A percentile compares a stretch with the other conserved stretches of the same genome.
These are phyloP conservation scores for Aspergillus incahuasiensis DNA, from an alignment of 495 filamentous ascomycete species.

Conservation along the genomic window DNA sequence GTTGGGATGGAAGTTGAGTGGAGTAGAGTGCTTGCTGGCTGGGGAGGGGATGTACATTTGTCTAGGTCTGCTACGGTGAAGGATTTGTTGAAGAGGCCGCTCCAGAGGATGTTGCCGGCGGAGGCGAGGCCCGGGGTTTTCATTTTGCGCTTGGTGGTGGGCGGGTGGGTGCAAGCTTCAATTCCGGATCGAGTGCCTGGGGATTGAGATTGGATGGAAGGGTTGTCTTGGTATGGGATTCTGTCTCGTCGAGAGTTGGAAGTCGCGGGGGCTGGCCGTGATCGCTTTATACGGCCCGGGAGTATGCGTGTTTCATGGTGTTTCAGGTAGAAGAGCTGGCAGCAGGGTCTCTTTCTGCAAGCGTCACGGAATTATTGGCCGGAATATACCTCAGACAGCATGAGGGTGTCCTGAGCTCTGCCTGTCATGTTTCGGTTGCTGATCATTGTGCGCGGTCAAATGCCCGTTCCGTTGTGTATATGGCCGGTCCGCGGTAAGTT, in stretches of 20 bases:
- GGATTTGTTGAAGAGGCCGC: constrained; percentile 23
- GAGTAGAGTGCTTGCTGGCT: neutral
- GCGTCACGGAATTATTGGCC: neutral
- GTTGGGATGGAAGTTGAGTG: too few relatives aligned
- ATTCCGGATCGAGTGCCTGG: too few relatives aligned
- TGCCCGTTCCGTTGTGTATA: too few relatives aligned
- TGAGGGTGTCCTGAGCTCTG: too few relatives aligned
- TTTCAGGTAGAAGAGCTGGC: constrained; percentile 3
- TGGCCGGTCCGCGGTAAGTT: too few relatives aligned
- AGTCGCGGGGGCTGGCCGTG: neutral
- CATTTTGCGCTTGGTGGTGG: too few relatives aligned
- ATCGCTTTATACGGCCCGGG: neutral
- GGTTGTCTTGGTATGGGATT: neutral
- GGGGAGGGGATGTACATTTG: constrained; percentile 15
- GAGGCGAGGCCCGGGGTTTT: too few relatives aligned
- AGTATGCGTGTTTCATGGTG: constrained; percentile 4
- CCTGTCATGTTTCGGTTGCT: too few relatives aligned
- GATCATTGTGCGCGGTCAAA: too few relatives aligned
- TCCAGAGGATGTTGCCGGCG: constrained; percentile 26
- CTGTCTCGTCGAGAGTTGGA: neutral
- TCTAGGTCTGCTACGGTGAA: constrained; percentile 22
- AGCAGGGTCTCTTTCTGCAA: neutral
- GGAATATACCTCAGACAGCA: too few relatives aligned
- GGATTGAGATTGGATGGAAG: neutral
- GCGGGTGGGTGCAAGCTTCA: too few relatives aligned